phyloP scores from a whole-genome alignment of 371 early-diverging fungal genomes.

The Mortierella sp. region DNA sequence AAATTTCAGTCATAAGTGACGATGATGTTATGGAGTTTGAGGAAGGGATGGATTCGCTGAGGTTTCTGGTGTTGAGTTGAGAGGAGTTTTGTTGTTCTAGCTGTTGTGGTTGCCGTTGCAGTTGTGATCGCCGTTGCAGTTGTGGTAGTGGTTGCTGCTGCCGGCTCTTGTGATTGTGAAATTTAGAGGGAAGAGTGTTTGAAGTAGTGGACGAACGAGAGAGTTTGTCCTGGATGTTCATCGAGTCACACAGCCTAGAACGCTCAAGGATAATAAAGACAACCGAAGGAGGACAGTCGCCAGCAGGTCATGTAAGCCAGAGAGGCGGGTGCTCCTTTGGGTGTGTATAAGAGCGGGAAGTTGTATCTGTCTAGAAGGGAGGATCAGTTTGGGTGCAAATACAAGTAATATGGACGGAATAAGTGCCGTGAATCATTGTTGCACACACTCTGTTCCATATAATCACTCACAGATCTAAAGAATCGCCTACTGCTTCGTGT shows the following conservation, averaged over 20 bases:
- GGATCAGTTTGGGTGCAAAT: not conserved
- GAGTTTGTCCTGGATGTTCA: not conserved
- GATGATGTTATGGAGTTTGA: slow-evolving; percentile 4
- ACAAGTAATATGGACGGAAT: not conserved
- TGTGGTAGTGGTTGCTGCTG: not conserved
- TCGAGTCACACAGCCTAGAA: not conserved
- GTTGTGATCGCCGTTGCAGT: not conserved
- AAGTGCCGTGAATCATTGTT: not conserved
- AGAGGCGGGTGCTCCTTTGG: not conserved
- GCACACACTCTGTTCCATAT: not conserved
- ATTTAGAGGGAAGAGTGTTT: not conserved
- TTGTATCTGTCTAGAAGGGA: not conserved
- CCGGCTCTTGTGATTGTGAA: not conserved
- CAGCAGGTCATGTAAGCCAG: not conserved
- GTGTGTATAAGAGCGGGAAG: too few relatives aligned
- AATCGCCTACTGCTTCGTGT: not conserved
- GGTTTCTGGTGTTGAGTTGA: slow-evolving; percentile 3
- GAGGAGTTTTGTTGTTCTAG: not conserved
- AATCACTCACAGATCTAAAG: not conserved
- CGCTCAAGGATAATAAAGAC: not conserved
- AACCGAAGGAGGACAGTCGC: not conserved
- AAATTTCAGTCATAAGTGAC: slow-evolving; percentile 1
- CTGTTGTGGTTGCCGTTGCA: not conserved
- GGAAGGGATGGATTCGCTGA: not conserved
- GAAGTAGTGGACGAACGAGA: not conserved